Evolutionary conservation across 1,284 basidiomycete species (phyloP).

Genomic region (Marasmius tenuissimus): DNA sequence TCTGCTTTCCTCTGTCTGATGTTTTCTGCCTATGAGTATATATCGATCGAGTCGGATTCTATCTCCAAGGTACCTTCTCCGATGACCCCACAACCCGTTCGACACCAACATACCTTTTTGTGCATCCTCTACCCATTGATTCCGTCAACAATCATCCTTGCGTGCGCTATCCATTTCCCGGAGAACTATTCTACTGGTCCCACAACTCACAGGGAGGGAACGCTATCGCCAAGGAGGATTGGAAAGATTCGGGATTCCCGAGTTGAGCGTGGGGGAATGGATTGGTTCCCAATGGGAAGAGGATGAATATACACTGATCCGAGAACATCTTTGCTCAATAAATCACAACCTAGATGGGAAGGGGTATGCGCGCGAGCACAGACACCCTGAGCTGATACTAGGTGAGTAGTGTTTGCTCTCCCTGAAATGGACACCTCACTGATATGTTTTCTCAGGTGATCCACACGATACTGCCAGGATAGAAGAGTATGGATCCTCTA

Average conservation of each 20-base stretch:
- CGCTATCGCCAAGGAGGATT: neutral
- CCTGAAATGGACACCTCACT: no score
- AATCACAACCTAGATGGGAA: neutral
- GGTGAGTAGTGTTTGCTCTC: no score
- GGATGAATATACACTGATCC: neutral
- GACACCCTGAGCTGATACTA: neutral
- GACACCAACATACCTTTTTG: neutral
- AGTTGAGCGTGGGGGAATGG: neutral
- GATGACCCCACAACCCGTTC: neutral
- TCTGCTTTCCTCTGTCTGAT: no score
- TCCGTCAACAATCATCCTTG: neutral
- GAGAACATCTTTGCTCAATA: neutral
- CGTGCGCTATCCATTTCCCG: neutral
- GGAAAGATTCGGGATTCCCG: neutral
- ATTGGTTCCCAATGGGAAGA: no score
- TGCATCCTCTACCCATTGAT: neutral
- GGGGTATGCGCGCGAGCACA: neutral
- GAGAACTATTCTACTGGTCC: neutral
- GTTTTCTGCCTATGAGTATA: neutral
- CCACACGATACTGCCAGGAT: no score
- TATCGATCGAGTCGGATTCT: neutral
- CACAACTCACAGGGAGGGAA: neutral
- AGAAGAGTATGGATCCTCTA: no score
- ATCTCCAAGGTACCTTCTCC: neutral
- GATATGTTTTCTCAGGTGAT: no score